phyloP scores from a whole-genome alignment of 192 early-diverging fungal genomes.

The Lunasporangiospora selenospora region DNA sequence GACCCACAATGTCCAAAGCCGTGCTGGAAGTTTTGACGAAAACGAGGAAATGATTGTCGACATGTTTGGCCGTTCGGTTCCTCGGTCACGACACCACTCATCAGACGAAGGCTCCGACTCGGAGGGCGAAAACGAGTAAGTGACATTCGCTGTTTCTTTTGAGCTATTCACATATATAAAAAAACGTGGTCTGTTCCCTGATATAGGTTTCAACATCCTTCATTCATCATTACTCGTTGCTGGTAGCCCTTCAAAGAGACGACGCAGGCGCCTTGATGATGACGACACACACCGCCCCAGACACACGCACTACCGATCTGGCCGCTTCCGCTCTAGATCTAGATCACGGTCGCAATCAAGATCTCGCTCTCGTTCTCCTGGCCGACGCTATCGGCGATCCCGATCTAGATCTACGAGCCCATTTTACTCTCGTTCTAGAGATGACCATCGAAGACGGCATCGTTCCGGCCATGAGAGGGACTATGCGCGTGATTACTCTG shows the following conservation, averaged over 20 bases:
- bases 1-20: slow-evolving; percentile 42
- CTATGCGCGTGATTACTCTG: slow-evolving; percentile 25
- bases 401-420: slow-evolving; percentile 39
- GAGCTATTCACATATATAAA: too few relatives aligned
- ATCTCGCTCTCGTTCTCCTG: slow-evolving; percentile 18
- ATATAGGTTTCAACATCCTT: too few relatives aligned
- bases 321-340: slow-evolving; percentile 20
- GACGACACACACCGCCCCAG: slow-evolving; percentile 19
- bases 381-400: slow-evolving; percentile 24
- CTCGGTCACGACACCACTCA: slow-evolving; percentile 36
- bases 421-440: slow-evolving; percentile 23
- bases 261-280: slow-evolving; percentile 31
- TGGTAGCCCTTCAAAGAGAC: slow-evolving; percentile 26
- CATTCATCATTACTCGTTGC: too few relatives aligned
- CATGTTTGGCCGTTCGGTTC: slow-evolving; percentile 41
- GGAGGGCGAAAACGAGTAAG: slow-evolving; percentile 28
- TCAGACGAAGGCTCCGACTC: slow-evolving; percentile 38
- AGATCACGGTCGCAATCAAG: slow-evolving; percentile 26
- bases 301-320: slow-evolving; percentile 11
- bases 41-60: slow-evolving; percentile 46
- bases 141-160: too few relatives aligned
- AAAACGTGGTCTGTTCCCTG: too few relatives aligned
- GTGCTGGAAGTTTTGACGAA: slow-evolving; percentile 30
- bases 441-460: slow-evolving; percentile 25
- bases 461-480: slow-evolving; percentile 17